These are phyloP conservation scores for Aegilops sharonensis DNA, from an alignment of 176 grass and related monocot species.

Conservation along the genomic window DNA sequence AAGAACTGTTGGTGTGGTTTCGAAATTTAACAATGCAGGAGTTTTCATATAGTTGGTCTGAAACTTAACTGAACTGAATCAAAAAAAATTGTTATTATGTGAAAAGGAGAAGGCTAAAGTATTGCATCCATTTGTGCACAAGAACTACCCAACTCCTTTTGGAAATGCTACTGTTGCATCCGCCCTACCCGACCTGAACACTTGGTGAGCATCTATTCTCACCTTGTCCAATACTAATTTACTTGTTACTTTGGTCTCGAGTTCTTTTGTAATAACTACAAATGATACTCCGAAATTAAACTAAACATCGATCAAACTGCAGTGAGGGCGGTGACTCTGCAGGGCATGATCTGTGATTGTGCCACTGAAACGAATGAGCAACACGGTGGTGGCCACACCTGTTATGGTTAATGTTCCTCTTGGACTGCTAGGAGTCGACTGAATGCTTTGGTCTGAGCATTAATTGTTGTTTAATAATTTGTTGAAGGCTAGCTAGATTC, in stretches of 20 bases:
- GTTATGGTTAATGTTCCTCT: conserved; percentile 27
- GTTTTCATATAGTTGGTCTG: background rate
- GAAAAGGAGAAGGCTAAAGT: conserved; percentile 18
- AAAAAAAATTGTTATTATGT: background rate
- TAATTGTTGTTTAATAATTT: background rate
- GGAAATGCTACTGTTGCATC: background rate
- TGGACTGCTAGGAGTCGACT: background rate
- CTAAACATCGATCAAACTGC: background rate
- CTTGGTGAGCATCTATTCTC: conserved; percentile 20
- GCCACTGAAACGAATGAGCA: background rate
- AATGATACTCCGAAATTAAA: background rate
- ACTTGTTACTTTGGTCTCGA: background rate
- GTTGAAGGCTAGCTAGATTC: conserved; percentile 15
- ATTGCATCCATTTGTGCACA: background rate
- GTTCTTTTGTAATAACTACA: background rate
- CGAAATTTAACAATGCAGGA: background rate
- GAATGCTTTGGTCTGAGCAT: background rate
- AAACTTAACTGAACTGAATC: background rate
- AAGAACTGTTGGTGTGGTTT: background rate
- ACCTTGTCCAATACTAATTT: background rate
- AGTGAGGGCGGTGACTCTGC: background rate
- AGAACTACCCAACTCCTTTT: background rate
- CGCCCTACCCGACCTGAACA: conserved; percentile 36
- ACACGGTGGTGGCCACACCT: background rate
- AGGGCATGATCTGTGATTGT: background rate